Evolutionary conservation across 768 basidiomycete species (phyloP).

Genomic region (Pleurotus tuoliensis): DNA sequence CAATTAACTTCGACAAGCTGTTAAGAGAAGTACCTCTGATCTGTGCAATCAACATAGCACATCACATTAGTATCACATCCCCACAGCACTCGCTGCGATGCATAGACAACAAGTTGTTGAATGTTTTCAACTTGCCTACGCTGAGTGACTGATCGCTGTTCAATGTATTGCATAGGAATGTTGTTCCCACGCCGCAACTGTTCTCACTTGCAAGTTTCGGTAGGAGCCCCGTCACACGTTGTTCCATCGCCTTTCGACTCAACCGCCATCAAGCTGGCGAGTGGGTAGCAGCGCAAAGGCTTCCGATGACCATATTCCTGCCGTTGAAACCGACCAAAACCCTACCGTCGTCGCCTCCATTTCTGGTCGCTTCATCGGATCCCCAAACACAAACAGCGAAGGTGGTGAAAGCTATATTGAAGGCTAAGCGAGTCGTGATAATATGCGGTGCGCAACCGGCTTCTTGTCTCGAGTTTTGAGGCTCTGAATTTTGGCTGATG

Average conservation of each 20-base stretch:
- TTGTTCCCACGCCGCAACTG: slow-evolving; percentile 8
- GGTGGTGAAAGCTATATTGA: slow-evolving; percentile 63
- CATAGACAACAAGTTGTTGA: too few species aligned
- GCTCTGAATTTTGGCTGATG: too few species aligned
- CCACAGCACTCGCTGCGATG: too few species aligned
- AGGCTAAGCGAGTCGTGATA: slow-evolving; percentile 81
- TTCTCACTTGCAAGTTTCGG: not conserved
- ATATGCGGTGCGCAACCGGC: slow-evolving; percentile 64
- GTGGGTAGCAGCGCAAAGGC: not conserved
- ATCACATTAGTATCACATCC: too few species aligned
- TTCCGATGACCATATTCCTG: slow-evolving; percentile 59
- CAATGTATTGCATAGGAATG: too few species aligned
- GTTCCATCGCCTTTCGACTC: slow-evolving; percentile 11
- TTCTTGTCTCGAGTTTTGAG: not conserved
- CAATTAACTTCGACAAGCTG: too few species aligned
- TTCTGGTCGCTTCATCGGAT: slow-evolving; percentile 47
- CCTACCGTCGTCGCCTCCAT: slow-evolving; percentile 50
- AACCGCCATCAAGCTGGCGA: slow-evolving; percentile 10
- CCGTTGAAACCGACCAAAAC: slow-evolving; percentile 49
- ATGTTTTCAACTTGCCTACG: too few species aligned
- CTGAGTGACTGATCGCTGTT: too few species aligned
- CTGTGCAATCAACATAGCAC: too few species aligned
- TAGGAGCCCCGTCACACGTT: not conserved
- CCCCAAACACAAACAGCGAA: slow-evolving; percentile 44
- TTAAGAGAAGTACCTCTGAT: too few species aligned